These are phyloP conservation scores for Moricandia arvensis DNA, from an alignment of 345 rosid genomes.

Conservation along the genomic window DNA sequence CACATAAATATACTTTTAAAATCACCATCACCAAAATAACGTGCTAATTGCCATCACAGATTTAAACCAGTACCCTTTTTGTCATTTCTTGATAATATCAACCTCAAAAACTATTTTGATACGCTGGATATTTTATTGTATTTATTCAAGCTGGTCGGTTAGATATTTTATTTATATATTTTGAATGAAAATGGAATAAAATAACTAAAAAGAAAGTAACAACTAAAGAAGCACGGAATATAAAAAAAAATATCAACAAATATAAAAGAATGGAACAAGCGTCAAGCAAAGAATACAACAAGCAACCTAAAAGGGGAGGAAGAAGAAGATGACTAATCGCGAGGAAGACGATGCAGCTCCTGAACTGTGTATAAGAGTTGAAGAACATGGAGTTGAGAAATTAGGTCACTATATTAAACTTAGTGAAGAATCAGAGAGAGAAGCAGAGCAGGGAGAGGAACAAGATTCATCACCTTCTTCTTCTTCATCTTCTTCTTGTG, in stretches of 20 bases:
- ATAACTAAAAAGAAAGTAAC: background rate
- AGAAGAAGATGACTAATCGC: slow-evolving; percentile 20
- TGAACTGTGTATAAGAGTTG: slow-evolving; percentile 21
- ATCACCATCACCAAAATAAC: background rate
- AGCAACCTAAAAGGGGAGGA: background rate
- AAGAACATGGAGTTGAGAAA: slow-evolving; percentile 23
- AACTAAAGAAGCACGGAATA: background rate
- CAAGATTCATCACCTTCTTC: slow-evolving; percentile 10
- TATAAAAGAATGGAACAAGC: background rate
- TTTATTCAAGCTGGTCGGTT: background rate
- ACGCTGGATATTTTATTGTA: background rate
- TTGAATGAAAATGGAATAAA: background rate
- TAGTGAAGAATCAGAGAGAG: background rate
- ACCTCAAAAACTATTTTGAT: background rate
- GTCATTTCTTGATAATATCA: background rate
- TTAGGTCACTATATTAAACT: slow-evolving; percentile 19
- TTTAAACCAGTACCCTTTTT: background rate
- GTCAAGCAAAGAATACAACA: background rate
- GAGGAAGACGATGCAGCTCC: slow-evolving; percentile 24
- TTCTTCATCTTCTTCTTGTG: slow-evolving; percentile 23
- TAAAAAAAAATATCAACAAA: background rate
- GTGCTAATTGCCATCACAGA: background rate
- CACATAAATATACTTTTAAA: background rate
- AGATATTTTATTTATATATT: background rate
- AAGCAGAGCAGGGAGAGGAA: slow-evolving; percentile 15